phyloP scores from a whole-genome alignment of 768 basidiomycete genomes.

The Mrakia gelida region DNA sequence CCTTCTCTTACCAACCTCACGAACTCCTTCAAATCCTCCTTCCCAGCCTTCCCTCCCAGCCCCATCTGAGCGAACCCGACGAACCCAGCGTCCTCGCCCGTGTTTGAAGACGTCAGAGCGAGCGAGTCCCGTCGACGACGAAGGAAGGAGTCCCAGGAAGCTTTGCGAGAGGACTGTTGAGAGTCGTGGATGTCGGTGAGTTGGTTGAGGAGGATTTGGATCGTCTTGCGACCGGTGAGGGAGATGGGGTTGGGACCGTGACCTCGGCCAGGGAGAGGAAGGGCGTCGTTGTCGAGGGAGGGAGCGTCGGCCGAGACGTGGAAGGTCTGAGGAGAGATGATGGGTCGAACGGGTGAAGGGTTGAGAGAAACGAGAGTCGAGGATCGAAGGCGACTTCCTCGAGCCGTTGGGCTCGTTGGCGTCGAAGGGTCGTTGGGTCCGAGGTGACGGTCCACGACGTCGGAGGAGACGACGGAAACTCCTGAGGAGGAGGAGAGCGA shows the following conservation, averaged over 20 bases:
- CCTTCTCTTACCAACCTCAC: slow-evolving; percentile 71
- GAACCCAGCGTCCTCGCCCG: slow-evolving; percentile 64
- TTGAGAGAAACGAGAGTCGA: slow-evolving; percentile 31
- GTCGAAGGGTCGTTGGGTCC: neutral
- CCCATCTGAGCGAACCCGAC: slow-evolving; percentile 88
- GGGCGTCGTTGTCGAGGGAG: neutral
- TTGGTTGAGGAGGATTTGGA: slow-evolving; percentile 67
- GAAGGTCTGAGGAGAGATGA: slow-evolving; percentile 12
- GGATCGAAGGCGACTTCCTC: slow-evolving; percentile 15
- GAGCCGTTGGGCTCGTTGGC: neutral
- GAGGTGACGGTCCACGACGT: neutral
- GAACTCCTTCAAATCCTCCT: slow-evolving; percentile 73
- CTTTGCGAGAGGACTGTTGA: slow-evolving; percentile 62
- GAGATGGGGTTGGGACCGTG: slow-evolving; percentile 9
- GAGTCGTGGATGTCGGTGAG: slow-evolving; percentile 78
- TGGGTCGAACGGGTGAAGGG: slow-evolving; percentile 27
- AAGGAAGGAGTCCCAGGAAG: slow-evolving; percentile 87
- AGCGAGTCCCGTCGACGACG: slow-evolving; percentile 42
- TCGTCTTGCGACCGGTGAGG: slow-evolving; percentile 50
- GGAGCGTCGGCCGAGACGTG: slow-evolving; percentile 28
- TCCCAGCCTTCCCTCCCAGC: slow-evolving; percentile 54
- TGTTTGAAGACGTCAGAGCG: slow-evolving; percentile 51
- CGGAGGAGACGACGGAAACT: slow-evolving; percentile 26
- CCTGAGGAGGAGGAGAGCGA: slow-evolving; percentile 20
- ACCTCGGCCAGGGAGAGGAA: neutral